These are phyloP conservation scores for Aquilaria agallochum DNA, from an alignment of 441 rosid genomes.

Conservation along the genomic window DNA sequence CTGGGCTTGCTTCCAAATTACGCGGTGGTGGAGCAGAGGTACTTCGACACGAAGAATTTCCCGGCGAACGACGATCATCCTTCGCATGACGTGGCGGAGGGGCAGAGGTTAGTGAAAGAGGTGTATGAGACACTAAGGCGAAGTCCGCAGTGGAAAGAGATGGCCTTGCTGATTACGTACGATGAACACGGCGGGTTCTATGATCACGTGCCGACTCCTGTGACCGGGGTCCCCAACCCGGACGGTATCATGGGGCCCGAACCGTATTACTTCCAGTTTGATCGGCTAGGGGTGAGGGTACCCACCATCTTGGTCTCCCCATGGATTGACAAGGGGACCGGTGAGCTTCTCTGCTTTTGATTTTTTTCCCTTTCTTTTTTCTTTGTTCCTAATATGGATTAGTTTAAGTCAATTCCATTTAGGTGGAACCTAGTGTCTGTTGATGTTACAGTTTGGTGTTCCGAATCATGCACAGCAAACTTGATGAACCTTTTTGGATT, in stretches of 20 bases:
- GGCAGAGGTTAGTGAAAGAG: slow-evolving; percentile 90
- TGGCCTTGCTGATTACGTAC: slow-evolving; percentile 83
- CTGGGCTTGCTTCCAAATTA: slow-evolving; percentile 77
- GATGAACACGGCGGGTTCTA: slow-evolving; percentile 96
- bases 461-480: too few species aligned
- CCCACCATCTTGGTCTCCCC: slow-evolving; percentile 79
- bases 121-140: slow-evolving; percentile 78
- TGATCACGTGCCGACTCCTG: slow-evolving; percentile 92
- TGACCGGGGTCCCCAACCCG: slow-evolving; percentile 69
- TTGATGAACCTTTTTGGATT: too few species aligned
- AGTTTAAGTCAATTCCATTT: too few species aligned
- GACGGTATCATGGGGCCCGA: slow-evolving; percentile 92
- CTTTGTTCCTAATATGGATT: too few species aligned
- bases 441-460: too few species aligned
- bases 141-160: slow-evolving; percentile 96
- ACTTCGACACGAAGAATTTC: slow-evolving; percentile 50
- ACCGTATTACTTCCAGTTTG: slow-evolving; percentile 80
- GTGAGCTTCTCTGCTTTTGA: slow-evolving; percentile 23
- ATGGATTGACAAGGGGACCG: slow-evolving; percentile 90
- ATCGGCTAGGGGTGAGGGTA: slow-evolving; percentile 87
- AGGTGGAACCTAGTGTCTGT: too few species aligned
- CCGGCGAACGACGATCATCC: slow-evolving; percentile 98
- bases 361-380: too few species aligned
- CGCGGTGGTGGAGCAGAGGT: slow-evolving; percentile 83
- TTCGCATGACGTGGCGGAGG: slow-evolving; percentile 83